Evolutionary conservation across 768 basidiomycete species (phyloP).

Genomic region (Pleurotus sapidus): DNA sequence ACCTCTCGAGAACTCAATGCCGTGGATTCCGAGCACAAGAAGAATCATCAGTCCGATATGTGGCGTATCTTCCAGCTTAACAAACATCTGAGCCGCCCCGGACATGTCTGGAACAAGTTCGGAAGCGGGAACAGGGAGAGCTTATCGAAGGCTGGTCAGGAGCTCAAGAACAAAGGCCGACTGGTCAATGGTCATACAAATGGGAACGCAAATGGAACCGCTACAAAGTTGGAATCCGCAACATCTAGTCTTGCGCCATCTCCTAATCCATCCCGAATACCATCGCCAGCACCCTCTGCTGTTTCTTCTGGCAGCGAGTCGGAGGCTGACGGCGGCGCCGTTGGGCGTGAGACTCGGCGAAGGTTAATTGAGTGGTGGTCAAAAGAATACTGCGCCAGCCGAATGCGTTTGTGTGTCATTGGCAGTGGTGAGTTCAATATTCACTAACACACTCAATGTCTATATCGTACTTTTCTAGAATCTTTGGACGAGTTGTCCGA

Average conservation of each 20-base stretch:
- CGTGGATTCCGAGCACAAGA: constrained; percentile 96
- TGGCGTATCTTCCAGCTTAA: constrained; percentile 96
- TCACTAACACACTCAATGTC: background rate
- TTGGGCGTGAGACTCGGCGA: constrained; percentile 78
- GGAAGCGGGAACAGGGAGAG: constrained; percentile 84
- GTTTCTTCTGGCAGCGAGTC: constrained; percentile 49
- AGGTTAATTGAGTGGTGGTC: constrained; percentile 85
- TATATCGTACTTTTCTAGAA: constrained; percentile 39
- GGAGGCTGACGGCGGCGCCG: constrained; percentile 72
- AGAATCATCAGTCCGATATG: constrained; percentile 86
- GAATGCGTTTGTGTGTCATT: constrained; percentile 78
- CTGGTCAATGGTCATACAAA: constrained; percentile 18
- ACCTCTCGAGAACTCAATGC: constrained; percentile 91
- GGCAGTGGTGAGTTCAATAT: constrained; percentile 58
- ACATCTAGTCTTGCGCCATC: constrained; percentile 35
- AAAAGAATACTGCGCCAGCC: constrained; percentile 75
- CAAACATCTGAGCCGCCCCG: constrained; percentile 77
- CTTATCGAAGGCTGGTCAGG: constrained; percentile 59
- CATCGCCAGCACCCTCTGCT: constrained; percentile 60
- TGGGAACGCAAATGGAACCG: background rate
- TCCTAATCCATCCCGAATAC: constrained; percentile 49
- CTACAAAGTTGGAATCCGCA: constrained; percentile 18
- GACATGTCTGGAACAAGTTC: constrained; percentile 89
- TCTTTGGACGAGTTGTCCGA: constrained; percentile 69
- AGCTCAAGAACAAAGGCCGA: constrained; percentile 48